phyloP scores from a whole-genome alignment of 257 asterid species.

The Gentiana straminea region DNA sequence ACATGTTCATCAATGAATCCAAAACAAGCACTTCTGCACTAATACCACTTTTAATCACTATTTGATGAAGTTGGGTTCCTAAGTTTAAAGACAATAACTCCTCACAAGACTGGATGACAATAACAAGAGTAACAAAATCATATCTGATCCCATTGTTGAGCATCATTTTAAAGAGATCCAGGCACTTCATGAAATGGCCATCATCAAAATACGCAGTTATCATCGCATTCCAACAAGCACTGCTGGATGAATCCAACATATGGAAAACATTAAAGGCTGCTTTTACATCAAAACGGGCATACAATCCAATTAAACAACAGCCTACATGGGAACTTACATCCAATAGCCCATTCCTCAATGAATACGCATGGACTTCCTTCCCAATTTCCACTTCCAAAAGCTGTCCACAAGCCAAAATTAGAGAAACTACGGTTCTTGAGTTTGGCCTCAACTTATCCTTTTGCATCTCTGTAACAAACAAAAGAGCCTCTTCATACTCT shows the following conservation, averaged over 20 bases:
- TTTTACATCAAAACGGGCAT: slow-evolving; percentile 12
- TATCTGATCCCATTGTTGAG: slow-evolving; percentile 8
- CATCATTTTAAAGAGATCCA: slow-evolving; percentile 13
- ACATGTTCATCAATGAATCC: slow-evolving; percentile 16
- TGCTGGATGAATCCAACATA: slow-evolving; percentile 8
- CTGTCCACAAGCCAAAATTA: slow-evolving; percentile 11
- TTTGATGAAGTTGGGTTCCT: slow-evolving; percentile 22
- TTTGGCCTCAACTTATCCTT: slow-evolving; percentile 18
- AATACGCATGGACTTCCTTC: slow-evolving; percentile 23
- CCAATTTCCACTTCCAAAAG: slow-evolving; percentile 18
- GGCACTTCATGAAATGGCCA: slow-evolving; percentile 7
- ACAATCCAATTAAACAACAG: slow-evolving; percentile 22
- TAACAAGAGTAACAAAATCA: slow-evolving; percentile 15
- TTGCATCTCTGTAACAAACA: slow-evolving; percentile 16
- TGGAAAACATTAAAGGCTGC: slow-evolving; percentile 10
- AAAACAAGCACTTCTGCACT: slow-evolving; percentile 5
- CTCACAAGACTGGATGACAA: slow-evolving; percentile 18
- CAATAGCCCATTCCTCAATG: slow-evolving; percentile 19
- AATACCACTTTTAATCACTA: slow-evolving; percentile 10
- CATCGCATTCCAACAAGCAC: slow-evolving; percentile 19
- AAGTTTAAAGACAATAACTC: slow-evolving; percentile 6
- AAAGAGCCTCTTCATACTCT: slow-evolving; percentile 15
- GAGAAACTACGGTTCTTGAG: slow-evolving; percentile 14
- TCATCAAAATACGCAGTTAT: slow-evolving; percentile 15
- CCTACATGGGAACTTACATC: slow-evolving; percentile 15